Base-by-base conservation (phyloP, 768 basidiomycete genomes). In the Suillus subaureus region DNA sequence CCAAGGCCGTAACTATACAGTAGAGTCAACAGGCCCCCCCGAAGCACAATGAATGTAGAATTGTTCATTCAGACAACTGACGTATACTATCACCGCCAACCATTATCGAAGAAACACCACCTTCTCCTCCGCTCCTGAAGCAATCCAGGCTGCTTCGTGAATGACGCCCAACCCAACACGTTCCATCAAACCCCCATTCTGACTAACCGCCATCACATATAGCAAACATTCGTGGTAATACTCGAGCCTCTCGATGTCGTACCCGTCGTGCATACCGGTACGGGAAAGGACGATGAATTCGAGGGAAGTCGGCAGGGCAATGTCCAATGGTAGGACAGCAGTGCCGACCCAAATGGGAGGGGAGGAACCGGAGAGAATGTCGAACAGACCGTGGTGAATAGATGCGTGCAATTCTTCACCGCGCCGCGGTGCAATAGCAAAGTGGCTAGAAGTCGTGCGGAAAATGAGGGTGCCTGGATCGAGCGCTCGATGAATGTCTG, bases 261-360 rank as follows among this genome's bases (percentile, higher is more conserved):
- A 68, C 1, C 70, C 40, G 39, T 69, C 73, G 5, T 0, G 0
- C 7, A 64, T 11, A 2, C 55, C 55, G 6, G 42, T 57, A 6
- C 73, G 64, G 15, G 72, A 74, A 9, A 74, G 49, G 13, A 72
- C 69, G 18, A 72, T 45, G 23, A 74, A 62, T 23, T 72, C 71
- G 11, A 74, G 47, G 13, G 55, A n/a, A 8, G 63, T 63, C 2
- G 39, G 28, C 0, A 71, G 61, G n/a, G 56, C 57, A 12, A 54
- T 67, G 23, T 66, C 43, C 13, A 40, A n/a, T 8, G 73, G 73
- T 3, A 74, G 35, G 39, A 72, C 55, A 1, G 74, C 66, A 8
- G 69, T 66, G 6, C 73, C 70, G n/a, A 64, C 67, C 8, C 37
- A 37, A 21, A 15, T 55, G 6, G 52, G 13, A 60, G 47, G 35